Percentiles rank a stretch among this genome's conserved stretches.
Conservation (phyloP, 192 early-diverging fungal species). For the Polychytrium aggregatum region DNA sequence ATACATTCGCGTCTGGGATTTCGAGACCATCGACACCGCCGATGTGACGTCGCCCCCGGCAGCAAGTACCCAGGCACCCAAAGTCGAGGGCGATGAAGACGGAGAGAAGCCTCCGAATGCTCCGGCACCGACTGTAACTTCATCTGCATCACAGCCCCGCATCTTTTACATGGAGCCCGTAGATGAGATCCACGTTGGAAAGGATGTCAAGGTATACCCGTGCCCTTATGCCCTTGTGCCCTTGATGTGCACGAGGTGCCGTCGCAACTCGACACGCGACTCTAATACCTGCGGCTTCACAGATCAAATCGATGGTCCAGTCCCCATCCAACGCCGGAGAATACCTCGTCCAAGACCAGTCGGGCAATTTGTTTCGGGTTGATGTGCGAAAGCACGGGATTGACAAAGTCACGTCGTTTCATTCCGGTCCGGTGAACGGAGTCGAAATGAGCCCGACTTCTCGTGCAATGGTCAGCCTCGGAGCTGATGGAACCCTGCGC, state of each 20-base stretch:
- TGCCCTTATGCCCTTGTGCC: background rate
- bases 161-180: conserved; percentile 49
- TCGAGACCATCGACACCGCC: conserved; percentile 47
- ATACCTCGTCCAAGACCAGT: conserved; percentile 35
- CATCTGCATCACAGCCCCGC: conserved; percentile 16
- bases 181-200: conserved; percentile 44
- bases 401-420: conserved; percentile 34
- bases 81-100: background rate
- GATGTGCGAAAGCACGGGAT: conserved; percentile 33
- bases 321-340: conserved; percentile 16
- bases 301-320: conserved; percentile 38
- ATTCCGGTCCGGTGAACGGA: conserved; percentile 33
- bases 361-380: conserved; percentile 31
- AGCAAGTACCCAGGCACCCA: background rate
- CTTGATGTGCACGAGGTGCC: too few species aligned
- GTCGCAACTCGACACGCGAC: background rate
- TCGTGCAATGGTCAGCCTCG: conserved; percentile 36
- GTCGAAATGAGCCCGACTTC: conserved; percentile 26
- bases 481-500: conserved; percentile 32
- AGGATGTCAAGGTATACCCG: conserved; percentile 39
- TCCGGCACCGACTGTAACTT: too few species aligned
- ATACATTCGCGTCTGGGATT: conserved; percentile 46
- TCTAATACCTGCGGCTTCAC: background rate
- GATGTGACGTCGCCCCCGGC: conserved; percentile 26
- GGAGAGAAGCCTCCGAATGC: too few species aligned